phyloP scores from a whole-genome alignment of 1,139 yeast genomes.

The Nakaseomyces bracarensis region DNA sequence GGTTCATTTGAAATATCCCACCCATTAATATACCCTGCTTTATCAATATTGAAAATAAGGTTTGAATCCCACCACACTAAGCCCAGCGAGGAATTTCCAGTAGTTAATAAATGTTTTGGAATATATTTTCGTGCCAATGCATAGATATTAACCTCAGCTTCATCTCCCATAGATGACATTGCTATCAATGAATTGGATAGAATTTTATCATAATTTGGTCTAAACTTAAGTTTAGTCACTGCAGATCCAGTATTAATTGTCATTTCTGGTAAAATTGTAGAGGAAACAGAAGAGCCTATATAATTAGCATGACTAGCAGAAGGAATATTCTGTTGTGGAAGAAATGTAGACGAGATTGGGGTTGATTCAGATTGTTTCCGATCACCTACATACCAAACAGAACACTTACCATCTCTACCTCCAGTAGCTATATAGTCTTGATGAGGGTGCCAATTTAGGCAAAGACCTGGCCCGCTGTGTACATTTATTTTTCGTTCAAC shows the following conservation, averaged over 20 bases:
- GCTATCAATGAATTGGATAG: slow-evolving; percentile 56
- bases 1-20: slow-evolving; percentile 31
- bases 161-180: slow-evolving; percentile 68
- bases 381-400: slow-evolving; percentile 33
- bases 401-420: slow-evolving; percentile 63
- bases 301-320: slow-evolving; percentile 16
- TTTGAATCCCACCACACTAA: slow-evolving; percentile 32
- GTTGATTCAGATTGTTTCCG: slow-evolving; percentile 18
- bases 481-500: slow-evolving; percentile 75
- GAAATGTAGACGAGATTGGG: slow-evolving; percentile 10
- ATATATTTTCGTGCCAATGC: slow-evolving; percentile 64
- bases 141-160: slow-evolving; percentile 66
- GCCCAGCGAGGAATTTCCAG: slow-evolving; percentile 28
- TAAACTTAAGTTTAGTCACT: slow-evolving; percentile 46
- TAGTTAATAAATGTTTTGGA: slow-evolving; percentile 49
- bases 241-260: slow-evolving; percentile 66
- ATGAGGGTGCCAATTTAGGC: slow-evolving; percentile 83
- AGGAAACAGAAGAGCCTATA: slow-evolving; percentile 21
- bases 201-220: slow-evolving; percentile 37
- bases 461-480: slow-evolving; percentile 85
- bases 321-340: slow-evolving; percentile 9
- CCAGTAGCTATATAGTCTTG: slow-evolving; percentile 80
- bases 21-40: slow-evolving; percentile 27
- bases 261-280: slow-evolving; percentile 49
- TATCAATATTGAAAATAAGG: slow-evolving; percentile 29